Conservation (phyloP, 495 filamentous ascomycete genomes). For the Aspergillus biplanus region DNA sequence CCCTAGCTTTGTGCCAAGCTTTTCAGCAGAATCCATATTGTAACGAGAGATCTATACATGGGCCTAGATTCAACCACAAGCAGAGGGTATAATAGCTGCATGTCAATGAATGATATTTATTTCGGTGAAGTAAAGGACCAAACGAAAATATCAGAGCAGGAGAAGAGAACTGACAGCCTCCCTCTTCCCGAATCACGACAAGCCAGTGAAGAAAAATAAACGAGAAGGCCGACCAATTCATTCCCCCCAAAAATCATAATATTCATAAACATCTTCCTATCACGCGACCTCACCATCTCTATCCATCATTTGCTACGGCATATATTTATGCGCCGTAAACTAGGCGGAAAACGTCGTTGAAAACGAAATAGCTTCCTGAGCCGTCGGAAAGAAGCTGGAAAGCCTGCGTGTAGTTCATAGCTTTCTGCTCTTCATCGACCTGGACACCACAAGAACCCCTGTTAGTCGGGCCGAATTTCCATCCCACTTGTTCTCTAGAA, state of each 20-base stretch:
- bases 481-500: not conserved
- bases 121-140: not conserved
- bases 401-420: constrained; percentile 82
- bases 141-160: constrained; percentile 8
- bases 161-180: not conserved
- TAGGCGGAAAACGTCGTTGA: constrained; percentile 91
- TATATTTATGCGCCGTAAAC: constrained; percentile 54
- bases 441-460: constrained; percentile 32
- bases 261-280: constrained; percentile 18
- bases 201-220: not conserved
- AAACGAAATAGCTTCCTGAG: constrained; percentile 75
- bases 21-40: not conserved
- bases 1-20: not conserved
- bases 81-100: constrained; percentile 5
- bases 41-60: not conserved
- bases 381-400: constrained; percentile 80
- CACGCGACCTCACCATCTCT: not conserved
- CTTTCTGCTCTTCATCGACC: constrained; percentile 79
- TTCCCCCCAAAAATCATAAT: constrained; percentile 22
- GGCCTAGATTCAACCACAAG: constrained; percentile 1
- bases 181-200: not conserved
- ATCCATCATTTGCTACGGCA: not conserved
- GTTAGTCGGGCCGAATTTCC: too few species aligned
- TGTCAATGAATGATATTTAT: constrained; percentile 18
- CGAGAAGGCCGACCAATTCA: constrained; percentile 4